phyloP scores from a whole-genome alignment of 257 asterid species.

The Phtheirospermum japonicum region DNA sequence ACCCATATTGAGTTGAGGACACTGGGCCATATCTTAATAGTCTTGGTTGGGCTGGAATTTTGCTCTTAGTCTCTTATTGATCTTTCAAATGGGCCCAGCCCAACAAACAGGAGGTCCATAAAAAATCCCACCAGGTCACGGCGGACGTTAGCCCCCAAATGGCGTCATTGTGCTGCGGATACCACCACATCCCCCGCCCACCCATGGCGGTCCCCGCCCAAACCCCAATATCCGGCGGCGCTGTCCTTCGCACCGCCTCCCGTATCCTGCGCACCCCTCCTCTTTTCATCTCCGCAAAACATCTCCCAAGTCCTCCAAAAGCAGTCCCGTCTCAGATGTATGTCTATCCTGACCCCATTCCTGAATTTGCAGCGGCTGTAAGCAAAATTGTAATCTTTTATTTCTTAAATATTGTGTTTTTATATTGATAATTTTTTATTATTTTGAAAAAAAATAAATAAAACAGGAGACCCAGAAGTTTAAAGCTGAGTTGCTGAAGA shows the following conservation, averaged over 20 bases:
- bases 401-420: background rate
- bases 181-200: conserved; percentile 28
- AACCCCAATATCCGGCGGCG: conserved; percentile 13
- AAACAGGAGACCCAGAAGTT: conserved; percentile 59
- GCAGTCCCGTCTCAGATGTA: conserved; percentile 41
- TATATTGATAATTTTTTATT: background rate
- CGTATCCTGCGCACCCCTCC: conserved; percentile 26
- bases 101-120: background rate
- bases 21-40: background rate
- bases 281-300: conserved; percentile 12
- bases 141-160: conserved; percentile 16
- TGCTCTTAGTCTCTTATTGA: too few species aligned
- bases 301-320: conserved; percentile 17
- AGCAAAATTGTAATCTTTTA: background rate
- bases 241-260: conserved; percentile 21
- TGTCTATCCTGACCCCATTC: conserved; percentile 60
- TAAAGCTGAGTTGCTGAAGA: conserved; percentile 46
- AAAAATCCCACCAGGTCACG: conserved; percentile 13
- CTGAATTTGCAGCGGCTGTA: conserved; percentile 62
- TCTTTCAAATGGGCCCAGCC: conserved; percentile 2
- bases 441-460: background rate
- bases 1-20: too few species aligned
- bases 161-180: conserved; percentile 27
- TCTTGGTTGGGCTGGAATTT: background rate
- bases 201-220: conserved; percentile 45